Base-by-base conservation (phyloP, 108 stramenopile genomes). In the Stephanodiscus minutulus region DNA sequence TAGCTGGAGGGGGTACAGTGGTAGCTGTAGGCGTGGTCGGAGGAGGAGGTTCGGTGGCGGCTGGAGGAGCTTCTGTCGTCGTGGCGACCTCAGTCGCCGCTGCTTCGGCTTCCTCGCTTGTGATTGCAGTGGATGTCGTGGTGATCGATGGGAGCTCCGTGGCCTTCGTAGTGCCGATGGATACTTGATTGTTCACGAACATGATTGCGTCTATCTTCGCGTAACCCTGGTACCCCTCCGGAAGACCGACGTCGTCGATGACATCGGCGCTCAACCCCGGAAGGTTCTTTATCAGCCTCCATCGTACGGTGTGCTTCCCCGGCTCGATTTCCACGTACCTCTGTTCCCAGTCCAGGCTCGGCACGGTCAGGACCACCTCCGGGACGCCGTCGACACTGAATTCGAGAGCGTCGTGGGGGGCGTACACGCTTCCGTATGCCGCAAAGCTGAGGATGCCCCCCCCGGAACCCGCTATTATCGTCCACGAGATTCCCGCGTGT, bases 201-300 rank as follows among this genome's bases (percentile, higher is more conserved):
- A 50, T 66, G 65, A 79, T 72, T 48, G 58, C 70, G 56, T 79
- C 77, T 27, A 79, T 28, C 77, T 79, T 79, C 28, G 60, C 66
- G 60, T 68, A 72, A 17, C 70, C 77, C 21, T 79, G 59, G 56
- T 72, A 68, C 3, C 52, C 70, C 36, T 54, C 48, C 4, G 77
- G 77, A 28, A 79, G 64, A n/a, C 44, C 65, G 15, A 68, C 64
- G 18, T 53, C 65, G 17, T 61, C 28, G 28, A 79, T 66, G 28
- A 72, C 48, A 18, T 24, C 13, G 5, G 49, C 48, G 7, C 29
- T 37, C 66, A 79, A 79, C 15, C 77, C 77, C 1, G 77, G 64
- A 36, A 54, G n/a, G 56, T 79, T 79, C 70, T 72, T 71, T 37
- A 79, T 41, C 46, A 79, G 53, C 36, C 39, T 71, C 77, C 77